Evolutionary conservation across 2,329 filamentous ascomycete genomes (phyloP).

Genomic region (Phaeophleospora eucalypticola): DNA sequence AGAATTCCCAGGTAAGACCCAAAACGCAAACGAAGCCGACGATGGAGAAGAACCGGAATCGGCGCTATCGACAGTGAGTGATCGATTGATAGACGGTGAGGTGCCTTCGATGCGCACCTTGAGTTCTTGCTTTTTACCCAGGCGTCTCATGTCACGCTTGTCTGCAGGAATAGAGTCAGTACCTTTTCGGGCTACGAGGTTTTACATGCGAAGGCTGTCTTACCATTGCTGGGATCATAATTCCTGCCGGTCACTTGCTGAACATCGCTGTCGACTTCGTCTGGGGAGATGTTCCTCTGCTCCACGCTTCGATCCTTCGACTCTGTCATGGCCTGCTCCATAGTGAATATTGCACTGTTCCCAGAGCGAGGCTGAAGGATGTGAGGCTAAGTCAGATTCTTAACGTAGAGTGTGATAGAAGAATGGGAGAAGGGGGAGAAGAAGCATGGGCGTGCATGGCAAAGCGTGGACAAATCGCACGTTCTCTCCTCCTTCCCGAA

Average conservation of each 20-base stretch:
- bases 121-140: constrained; percentile 24
- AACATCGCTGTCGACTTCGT: constrained; percentile 16
- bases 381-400: background rate
- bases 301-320: constrained; percentile 12
- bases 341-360: constrained; percentile 4
- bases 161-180: constrained; percentile 9
- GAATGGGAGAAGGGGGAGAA: background rate
- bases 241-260: constrained; percentile 17
- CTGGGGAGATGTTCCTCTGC: constrained; percentile 10
- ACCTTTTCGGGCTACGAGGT: background rate
- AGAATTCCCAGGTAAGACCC: constrained; percentile 26
- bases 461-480: background rate
- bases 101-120: constrained; percentile 16
- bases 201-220: background rate
- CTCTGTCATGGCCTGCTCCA: constrained; percentile 16
- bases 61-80: constrained; percentile 22
- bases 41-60: constrained; percentile 28
- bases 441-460: no score
- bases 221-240: constrained; percentile 21
- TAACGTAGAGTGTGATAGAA: constrained; percentile 1
- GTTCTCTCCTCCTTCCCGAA: background rate
- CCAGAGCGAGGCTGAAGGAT: background rate
- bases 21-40: constrained; percentile 28
- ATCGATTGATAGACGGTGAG: no score
- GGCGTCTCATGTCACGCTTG: constrained; percentile 19